Percentiles rank a stretch among this genome's conserved stretches.
Evolutionary conservation across 768 basidiomycete species (phyloP).

Genomic region (Hypholoma fasciculare): DNA sequence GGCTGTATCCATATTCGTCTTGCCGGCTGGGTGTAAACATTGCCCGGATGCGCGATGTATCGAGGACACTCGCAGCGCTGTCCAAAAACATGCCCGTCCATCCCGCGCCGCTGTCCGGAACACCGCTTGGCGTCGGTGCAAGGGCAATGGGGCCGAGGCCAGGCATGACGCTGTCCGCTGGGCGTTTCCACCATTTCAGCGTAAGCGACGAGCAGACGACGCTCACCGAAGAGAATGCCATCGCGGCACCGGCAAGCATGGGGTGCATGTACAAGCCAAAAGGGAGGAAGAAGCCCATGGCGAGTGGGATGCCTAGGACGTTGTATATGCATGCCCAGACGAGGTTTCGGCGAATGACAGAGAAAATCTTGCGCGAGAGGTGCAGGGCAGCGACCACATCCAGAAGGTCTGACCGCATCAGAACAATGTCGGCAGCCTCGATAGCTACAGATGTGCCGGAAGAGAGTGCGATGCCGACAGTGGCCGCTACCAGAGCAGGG

Average conservation of each 20-base stretch:
- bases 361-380: slow-evolving; percentile 85
- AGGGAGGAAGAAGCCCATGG: slow-evolving; percentile 96
- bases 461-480: slow-evolving; percentile 94
- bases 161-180: slow-evolving; percentile 68
- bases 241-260: slow-evolving; percentile 98
- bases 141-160: slow-evolving; percentile 46
- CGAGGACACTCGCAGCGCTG: slow-evolving; percentile 38
- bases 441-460: slow-evolving; percentile 97
- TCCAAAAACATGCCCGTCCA: slow-evolving; percentile 51
- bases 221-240: slow-evolving; percentile 97
- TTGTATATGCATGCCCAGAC: slow-evolving; percentile 98
- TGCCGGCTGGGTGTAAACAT: slow-evolving; percentile 37
- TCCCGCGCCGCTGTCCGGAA: slow-evolving; percentile 33
- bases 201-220: slow-evolving; percentile 91
- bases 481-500: slow-evolving; percentile 93
- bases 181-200: slow-evolving; percentile 82
- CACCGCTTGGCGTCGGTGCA: slow-evolving; percentile 20
- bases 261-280: slow-evolving; percentile 93
- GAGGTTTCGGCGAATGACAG: slow-evolving; percentile 89
- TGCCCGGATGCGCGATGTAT: slow-evolving; percentile 41
- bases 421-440: slow-evolving; percentile 96
- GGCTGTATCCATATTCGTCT: slow-evolving; percentile 59
- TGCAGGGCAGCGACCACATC: slow-evolving; percentile 97
- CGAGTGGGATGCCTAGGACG: slow-evolving; percentile 89
- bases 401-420: slow-evolving; percentile 95